Evolutionary conservation across 371 early-diverging fungal genomes (phyloP), one percentile per base, ranked within the genome.

Genomic region (Umbelopsis sp.): DNA sequence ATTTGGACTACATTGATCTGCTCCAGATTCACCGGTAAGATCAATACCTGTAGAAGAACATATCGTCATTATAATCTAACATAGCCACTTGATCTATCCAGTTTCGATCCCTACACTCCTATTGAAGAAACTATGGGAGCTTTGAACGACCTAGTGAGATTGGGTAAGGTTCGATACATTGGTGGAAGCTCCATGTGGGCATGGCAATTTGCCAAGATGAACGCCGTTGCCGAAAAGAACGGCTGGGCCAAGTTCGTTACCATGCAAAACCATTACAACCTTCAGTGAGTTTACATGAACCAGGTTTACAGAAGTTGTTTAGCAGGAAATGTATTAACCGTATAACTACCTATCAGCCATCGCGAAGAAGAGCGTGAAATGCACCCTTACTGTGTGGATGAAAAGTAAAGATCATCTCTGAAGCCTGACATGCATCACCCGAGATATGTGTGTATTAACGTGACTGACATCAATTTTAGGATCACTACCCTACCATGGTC

Each of bases 1-100:
- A 74, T 35, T 46, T 78, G 18, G 87, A 88, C 20, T 89, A 90
- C 63, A 69, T 90, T 62, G 89, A 90, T 69, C 70, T 91, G 35
- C 86, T 87, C 52, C 78, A 88, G 25, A 82, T 91, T 44, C 78
- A 81, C 65, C 76, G 80, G 11, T 69, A 65, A 38, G 77, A 29
- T 29, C 29, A 3, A 0, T 29, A 29, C 29, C 29, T 29, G 29
- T 4, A 29, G 29, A 29, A 1, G 4, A 29, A 29, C 29, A 29
- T 29, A 29, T 29, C 29, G 29, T 29, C 38, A 65, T 66, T 44
- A 32, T 1, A 5, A 18, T 16, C 11, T 48, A 48, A 48, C 29
- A 1, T 48, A 16, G 16, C 41, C 22, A 48, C 16, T 10, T 20
- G 11, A 18, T 48, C 48, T 18, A 7, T 20, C 16, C 48, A 51